Percentiles rank a stretch among this genome's conserved stretches.
Evolutionary conservation across 139 green algal species (phyloP).

Genomic region (Auxenochlorella protothecoides): DNA sequence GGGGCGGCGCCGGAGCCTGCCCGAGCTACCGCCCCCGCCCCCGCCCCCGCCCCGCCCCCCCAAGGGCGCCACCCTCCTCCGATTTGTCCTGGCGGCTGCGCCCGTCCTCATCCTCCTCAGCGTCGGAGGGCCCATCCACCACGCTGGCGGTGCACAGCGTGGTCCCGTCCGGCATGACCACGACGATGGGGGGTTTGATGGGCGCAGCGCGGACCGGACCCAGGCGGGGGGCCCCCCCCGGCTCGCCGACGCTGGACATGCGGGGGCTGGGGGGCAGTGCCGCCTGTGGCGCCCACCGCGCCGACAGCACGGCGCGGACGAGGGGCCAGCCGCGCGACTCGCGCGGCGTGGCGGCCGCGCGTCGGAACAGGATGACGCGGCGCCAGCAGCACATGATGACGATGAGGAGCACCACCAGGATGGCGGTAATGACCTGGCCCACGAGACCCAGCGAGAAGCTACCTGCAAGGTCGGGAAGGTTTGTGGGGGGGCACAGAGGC

Average conservation of each 20-base stretch:
- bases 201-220: neutral
- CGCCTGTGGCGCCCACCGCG: neutral
- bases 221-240: neutral
- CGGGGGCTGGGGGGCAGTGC: no score
- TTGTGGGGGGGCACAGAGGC: no score
- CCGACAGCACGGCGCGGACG: neutral
- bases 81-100: no score
- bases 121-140: neutral
- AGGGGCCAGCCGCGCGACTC: neutral
- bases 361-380: neutral
- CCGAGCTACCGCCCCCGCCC: no score
- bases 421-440: neutral
- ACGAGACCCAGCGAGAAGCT: neutral
- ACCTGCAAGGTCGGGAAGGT: no score
- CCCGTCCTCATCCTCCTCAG: no score
- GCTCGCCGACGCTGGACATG: neutral
- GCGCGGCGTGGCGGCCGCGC: neutral
- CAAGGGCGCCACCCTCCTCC: no score
- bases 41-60: no score
- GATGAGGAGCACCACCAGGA: neutral
- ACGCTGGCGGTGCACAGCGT: neutral
- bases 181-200: constrained; percentile 1
- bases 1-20: no score
- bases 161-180: constrained; percentile 1
- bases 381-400: constrained; percentile 1